Conservation (phyloP, 257 asterid genomes). For the Striga asiatica region DNA sequence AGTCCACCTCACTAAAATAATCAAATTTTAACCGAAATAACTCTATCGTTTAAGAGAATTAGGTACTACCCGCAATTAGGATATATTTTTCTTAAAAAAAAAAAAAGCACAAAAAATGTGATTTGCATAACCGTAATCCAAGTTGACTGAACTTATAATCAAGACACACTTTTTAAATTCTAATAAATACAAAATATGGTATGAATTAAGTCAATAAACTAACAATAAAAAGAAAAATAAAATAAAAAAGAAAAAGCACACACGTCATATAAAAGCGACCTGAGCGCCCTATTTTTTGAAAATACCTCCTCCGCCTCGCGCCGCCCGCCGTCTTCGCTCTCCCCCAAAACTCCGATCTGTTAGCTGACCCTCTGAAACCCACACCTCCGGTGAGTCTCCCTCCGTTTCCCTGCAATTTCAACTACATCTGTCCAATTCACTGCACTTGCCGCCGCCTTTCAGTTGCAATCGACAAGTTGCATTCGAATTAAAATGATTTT, state of each 20-base stretch:
- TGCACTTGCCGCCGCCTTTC: neutral
- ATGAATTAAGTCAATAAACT: no score
- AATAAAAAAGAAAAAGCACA: neutral
- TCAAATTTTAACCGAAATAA: no score
- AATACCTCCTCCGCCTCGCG: constrained; percentile 37
- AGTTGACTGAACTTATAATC: no score
- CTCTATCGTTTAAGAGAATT: no score
- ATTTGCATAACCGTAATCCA: no score
- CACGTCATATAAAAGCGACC: constrained; percentile 14
- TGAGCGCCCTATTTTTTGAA: constrained; percentile 34
- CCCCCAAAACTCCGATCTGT: constrained; percentile 36
- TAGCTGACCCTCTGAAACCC: constrained; percentile 17
- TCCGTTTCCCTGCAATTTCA: constrained; percentile 19
- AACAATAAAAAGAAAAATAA: neutral
- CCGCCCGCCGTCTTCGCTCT: constrained; percentile 25
- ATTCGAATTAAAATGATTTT: constrained; percentile 1
- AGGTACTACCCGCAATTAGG: no score
- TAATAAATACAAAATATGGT: neutral
- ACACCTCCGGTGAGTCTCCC: constrained; percentile 25
- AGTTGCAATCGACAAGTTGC: neutral
- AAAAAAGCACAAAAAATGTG: no score
- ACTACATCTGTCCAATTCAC: constrained; percentile 4
- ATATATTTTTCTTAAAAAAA: no score
- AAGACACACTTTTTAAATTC: neutral
- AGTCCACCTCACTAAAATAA: no score